phyloP scores from a whole-genome alignment of 1,284 basidiomycete species.

The Singerocomus inundabilis region DNA sequence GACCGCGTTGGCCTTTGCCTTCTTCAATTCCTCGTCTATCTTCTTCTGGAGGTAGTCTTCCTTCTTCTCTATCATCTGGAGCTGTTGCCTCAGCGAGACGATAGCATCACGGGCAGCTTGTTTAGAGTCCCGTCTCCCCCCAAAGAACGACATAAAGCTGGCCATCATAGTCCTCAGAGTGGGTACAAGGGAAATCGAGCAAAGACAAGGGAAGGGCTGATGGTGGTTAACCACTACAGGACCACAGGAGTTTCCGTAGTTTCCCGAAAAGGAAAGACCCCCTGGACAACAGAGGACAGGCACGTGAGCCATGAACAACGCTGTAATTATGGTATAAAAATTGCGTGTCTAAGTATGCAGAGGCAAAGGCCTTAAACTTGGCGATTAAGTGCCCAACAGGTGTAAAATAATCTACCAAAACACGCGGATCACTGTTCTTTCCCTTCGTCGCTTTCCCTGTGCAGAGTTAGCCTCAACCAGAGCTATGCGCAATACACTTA shows the following conservation, averaged over 20 bases:
- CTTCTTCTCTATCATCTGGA: constrained; percentile 99
- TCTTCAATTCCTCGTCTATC: constrained; percentile 93
- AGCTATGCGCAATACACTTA: constrained; percentile 31
- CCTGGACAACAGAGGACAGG: background rate
- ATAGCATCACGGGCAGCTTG: constrained; percentile 84
- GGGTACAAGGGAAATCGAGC: constrained; percentile 6
- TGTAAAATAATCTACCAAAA: constrained; percentile 30
- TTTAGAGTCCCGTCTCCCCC: constrained; percentile 75
- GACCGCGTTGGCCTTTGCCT: constrained; percentile 91
- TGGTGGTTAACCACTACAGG: constrained; percentile 3
- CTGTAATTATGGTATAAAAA: constrained; percentile 29
- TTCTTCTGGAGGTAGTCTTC: constrained; percentile 96
- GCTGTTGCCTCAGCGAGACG: constrained; percentile 80
- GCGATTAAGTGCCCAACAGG: constrained; percentile 24
- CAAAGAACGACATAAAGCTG: constrained; percentile 84
- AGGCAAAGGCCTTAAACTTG: constrained; percentile 11
- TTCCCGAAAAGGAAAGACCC: constrained; percentile 26
- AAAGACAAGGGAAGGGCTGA: constrained; percentile 7
- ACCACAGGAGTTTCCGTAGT: constrained; percentile 10
- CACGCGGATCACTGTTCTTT: constrained; percentile 28
- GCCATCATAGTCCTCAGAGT: constrained; percentile 63
- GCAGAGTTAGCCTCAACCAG: constrained; percentile 8
- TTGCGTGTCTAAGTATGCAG: constrained; percentile 28
- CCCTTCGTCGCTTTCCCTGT: constrained; percentile 10
- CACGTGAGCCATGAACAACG: background rate